phyloP scores from a whole-genome alignment of 257 asterid species.

The Nicotiana noctiflora region DNA sequence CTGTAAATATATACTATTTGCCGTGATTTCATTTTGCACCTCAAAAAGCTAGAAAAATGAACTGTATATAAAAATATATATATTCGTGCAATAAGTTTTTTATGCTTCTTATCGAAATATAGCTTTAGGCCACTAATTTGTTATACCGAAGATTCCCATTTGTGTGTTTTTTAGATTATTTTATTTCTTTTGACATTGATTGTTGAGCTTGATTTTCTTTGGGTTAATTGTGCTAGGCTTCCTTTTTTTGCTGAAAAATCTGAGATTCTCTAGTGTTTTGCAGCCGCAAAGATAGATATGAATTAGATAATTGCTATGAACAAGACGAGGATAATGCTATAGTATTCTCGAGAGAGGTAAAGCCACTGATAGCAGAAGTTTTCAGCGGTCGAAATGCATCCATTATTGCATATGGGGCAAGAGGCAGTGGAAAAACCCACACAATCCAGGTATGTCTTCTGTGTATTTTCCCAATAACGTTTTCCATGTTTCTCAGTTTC shows the following conservation, averaged over 20 bases:
- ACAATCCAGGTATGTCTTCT: conserved; percentile 45
- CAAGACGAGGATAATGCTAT: conserved; percentile 35
- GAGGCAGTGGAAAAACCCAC: conserved; percentile 79
- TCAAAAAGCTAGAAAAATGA: too few relatives aligned
- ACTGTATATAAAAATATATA: not conserved
- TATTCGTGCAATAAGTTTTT: too few relatives aligned
- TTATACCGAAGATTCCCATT: not conserved
- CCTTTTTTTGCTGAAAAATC: not conserved
- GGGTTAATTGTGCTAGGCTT: not conserved
- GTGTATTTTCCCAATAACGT: not conserved
- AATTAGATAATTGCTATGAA: conserved; percentile 57
- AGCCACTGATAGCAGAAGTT: conserved; percentile 43
- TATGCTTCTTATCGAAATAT: not conserved
- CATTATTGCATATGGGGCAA: conserved; percentile 73
- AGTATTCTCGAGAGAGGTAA: conserved; percentile 58
- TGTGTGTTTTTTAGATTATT: not conserved
- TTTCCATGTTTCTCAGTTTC: not conserved
- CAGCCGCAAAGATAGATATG: conserved; percentile 51
- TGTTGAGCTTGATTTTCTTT: too few relatives aligned
- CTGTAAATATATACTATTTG: too few relatives aligned
- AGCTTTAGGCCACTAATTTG: not conserved
- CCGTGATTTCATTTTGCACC: too few relatives aligned
- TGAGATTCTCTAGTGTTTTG: not conserved
- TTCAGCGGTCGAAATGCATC: conserved; percentile 59
- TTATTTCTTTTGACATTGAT: not conserved